A percentile compares a stretch with the other conserved stretches of the same genome.
These are phyloP conservation scores for Phialemoniopsis sp. DNA, from an alignment of 2,329 filamentous ascomycete genomes.

Conservation along the genomic window DNA sequence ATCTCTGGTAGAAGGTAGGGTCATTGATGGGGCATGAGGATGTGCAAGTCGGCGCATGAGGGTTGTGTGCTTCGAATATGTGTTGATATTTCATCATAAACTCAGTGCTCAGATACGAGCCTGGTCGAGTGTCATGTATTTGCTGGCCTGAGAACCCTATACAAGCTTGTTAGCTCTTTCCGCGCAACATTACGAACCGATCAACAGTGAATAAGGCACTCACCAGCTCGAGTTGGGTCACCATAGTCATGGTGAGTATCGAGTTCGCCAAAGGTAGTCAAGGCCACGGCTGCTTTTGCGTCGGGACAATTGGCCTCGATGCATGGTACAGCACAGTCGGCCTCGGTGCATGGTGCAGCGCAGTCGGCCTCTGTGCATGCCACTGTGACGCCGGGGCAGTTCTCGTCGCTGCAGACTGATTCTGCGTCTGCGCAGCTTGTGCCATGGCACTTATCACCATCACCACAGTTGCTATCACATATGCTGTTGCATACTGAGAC, in stretches of 20 bases:
- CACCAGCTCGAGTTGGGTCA: neutral
- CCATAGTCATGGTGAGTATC: neutral
- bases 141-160: too few relatives aligned
- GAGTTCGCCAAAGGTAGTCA: too few relatives aligned
- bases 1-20: conserved; percentile 13
- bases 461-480: conserved; percentile 5
- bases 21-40: conserved; percentile 11
- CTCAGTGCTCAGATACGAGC: conserved; percentile 12
- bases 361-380: too few relatives aligned
- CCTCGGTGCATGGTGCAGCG: too few relatives aligned
- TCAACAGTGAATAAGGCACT: too few relatives aligned
- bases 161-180: neutral
- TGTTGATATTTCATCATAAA: conserved; percentile 13
- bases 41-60: conserved; percentile 9
- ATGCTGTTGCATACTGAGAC: too few relatives aligned
- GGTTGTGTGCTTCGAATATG: conserved; percentile 11
- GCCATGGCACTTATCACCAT: conserved; percentile 12
- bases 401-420: conserved; percentile 12
- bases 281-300: conserved; percentile 11
- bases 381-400: conserved; percentile 3
- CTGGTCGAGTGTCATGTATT: conserved; percentile 1
- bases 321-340: too few relatives aligned
- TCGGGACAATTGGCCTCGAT: too few relatives aligned
- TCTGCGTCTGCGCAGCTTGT: conserved; percentile 10
- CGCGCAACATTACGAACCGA: too few relatives aligned